These are phyloP conservation scores for Onygena corvina DNA, from an alignment of 2,329 filamentous ascomycete genomes.

Conservation along the genomic window DNA sequence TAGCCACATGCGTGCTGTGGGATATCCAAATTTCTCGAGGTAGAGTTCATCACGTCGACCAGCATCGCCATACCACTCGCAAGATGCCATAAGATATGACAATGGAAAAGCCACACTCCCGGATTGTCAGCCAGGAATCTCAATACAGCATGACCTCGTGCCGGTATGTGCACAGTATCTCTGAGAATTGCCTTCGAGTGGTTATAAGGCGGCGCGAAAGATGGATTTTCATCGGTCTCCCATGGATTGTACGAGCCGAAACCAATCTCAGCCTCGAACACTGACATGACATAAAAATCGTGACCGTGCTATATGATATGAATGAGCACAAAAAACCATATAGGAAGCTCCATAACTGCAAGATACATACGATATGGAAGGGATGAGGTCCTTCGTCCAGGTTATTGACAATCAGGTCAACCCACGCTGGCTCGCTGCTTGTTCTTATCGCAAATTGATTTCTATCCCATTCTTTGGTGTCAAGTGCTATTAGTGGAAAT, in stretches of 20 bases:
- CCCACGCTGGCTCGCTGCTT: conserved; percentile 27
- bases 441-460: conserved; percentile 32
- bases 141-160: conserved; percentile 38
- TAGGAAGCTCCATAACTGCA: neutral
- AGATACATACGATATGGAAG: conserved; percentile 36
- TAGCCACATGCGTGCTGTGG: neutral
- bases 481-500: conserved; percentile 26
- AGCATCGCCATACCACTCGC: conserved; percentile 37
- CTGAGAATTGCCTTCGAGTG: conserved; percentile 13
- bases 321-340: neutral
- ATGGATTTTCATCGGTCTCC: conserved; percentile 9
- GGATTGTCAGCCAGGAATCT: conserved; percentile 44
- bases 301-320: conserved; percentile 24
- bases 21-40: neutral
- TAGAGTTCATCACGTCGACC: conserved; percentile 23
- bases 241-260: conserved; percentile 32
- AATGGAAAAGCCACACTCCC: conserved; percentile 46
- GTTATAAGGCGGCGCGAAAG: conserved; percentile 11
- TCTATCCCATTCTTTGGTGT: conserved; percentile 30
- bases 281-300: conserved; percentile 25
- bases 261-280: conserved; percentile 23
- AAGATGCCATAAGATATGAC: conserved; percentile 49
- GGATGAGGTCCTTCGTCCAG: conserved; percentile 41
- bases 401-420: conserved; percentile 41
- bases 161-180: conserved; percentile 25